phyloP scores from a whole-genome alignment of 2,329 filamentous ascomycete species.

The Botrytis aclada region DNA sequence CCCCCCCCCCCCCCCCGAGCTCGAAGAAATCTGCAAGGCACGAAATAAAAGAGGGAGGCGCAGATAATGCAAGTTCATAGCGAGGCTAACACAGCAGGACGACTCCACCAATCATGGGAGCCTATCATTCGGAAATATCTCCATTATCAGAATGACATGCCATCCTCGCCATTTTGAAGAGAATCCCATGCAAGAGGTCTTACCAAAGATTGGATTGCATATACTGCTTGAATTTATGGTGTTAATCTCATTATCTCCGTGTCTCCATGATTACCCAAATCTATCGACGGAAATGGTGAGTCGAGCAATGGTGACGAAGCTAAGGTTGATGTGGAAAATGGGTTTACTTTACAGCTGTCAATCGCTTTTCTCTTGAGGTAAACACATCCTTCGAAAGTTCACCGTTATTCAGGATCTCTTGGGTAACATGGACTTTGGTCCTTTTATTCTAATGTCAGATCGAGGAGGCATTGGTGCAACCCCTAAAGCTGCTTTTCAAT shows the following conservation, averaged over 20 bases:
- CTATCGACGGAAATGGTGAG: background rate
- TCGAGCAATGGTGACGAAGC: background rate
- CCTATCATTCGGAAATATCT: background rate
- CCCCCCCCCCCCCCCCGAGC: no score
- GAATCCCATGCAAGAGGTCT: background rate
- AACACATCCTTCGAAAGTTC: no score
- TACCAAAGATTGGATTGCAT: background rate
- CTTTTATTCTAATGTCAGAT: background rate
- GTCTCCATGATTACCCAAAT: background rate
- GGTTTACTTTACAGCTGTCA: background rate
- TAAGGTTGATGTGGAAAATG: background rate
- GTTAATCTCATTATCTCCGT: background rate
- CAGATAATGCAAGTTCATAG: background rate
- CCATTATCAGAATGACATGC: slow-evolving; percentile 1
- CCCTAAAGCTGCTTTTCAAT: background rate
- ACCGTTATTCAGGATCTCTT: background rate
- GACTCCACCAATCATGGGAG: background rate
- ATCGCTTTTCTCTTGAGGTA: background rate
- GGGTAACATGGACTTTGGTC: background rate
- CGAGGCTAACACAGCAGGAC: background rate
- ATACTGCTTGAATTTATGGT: background rate
- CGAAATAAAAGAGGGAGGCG: background rate
- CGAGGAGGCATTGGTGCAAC: background rate
- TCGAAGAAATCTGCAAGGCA: background rate
- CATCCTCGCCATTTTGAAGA: background rate